Evolutionary conservation across 2,329 filamentous ascomycete species (phyloP).

Genomic region (Clarireedia paspali): DNA sequence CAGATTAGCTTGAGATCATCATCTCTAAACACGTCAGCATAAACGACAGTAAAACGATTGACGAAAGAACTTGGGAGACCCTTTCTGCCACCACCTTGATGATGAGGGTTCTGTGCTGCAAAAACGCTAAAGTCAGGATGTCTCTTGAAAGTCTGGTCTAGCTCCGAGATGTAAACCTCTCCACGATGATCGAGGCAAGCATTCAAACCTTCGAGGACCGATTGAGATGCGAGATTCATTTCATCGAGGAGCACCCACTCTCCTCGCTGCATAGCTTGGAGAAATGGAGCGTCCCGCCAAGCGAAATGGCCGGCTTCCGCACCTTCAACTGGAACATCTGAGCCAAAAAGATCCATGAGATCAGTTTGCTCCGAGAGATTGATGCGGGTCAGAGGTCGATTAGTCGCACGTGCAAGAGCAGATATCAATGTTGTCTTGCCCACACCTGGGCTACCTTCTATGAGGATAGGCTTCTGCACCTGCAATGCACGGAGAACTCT

Average conservation of each 20-base stretch:
- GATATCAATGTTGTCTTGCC: slow-evolving; percentile 93
- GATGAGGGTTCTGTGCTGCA: slow-evolving; percentile 94
- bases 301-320: slow-evolving; percentile 83
- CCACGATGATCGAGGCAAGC: slow-evolving; percentile 95
- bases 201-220: slow-evolving; percentile 91
- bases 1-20: slow-evolving; percentile 81
- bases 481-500: slow-evolving; percentile 84
- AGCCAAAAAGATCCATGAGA: slow-evolving; percentile 93
- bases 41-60: slow-evolving; percentile 96
- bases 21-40: slow-evolving; percentile 80
- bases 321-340: slow-evolving; percentile 92
- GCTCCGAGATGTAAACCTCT: slow-evolving; percentile 88
- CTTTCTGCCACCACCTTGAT: slow-evolving; percentile 92
- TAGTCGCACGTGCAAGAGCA: slow-evolving; percentile 72
- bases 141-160: slow-evolving; percentile 87
- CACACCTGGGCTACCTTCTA: slow-evolving; percentile 96
- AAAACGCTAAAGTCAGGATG: slow-evolving; percentile 91
- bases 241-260: slow-evolving; percentile 97
- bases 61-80: slow-evolving; percentile 93
- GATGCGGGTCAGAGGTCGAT: slow-evolving; percentile 80
- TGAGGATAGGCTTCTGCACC: slow-evolving; percentile 79
- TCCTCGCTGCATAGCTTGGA: slow-evolving; percentile 92
- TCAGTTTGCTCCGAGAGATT: slow-evolving; percentile 98
- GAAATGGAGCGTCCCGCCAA: slow-evolving; percentile 91
- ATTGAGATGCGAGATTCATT: slow-evolving; percentile 97